A percentile compares a stretch with the other conserved stretches of the same genome.
These are phyloP conservation scores for Zalerion maritima DNA, from an alignment of 495 filamentous ascomycete species.

Conservation along the genomic window DNA sequence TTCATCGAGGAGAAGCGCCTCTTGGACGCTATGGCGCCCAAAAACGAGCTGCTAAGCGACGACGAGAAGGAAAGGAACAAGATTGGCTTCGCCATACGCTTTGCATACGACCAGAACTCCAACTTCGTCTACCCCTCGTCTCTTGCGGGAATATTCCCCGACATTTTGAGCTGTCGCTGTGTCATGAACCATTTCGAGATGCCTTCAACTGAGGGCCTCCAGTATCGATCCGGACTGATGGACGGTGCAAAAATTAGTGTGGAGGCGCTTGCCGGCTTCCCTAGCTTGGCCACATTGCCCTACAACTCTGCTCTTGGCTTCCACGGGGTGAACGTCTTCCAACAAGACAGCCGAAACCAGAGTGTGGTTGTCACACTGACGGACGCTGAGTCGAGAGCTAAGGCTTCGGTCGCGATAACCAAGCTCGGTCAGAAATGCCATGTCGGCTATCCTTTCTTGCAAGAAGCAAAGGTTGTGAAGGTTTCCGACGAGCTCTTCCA, in stretches of 20 bases:
- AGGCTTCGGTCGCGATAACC: conserved; percentile 52
- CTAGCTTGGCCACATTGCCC: conserved; percentile 69
- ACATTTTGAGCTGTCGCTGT: conserved; percentile 74
- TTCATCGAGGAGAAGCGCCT: conserved; percentile 90
- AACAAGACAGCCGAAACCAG: conserved; percentile 90
- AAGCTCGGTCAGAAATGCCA: conserved; percentile 76
- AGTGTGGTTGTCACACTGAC: conserved; percentile 83
- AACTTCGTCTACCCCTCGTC: conserved; percentile 76
- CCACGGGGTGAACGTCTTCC: conserved; percentile 92
- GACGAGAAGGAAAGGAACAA: conserved; percentile 71
- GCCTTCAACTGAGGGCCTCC: conserved; percentile 78
- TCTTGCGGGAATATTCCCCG: conserved; percentile 79
- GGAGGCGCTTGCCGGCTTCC: conserved; percentile 80
- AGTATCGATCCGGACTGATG: conserved; percentile 71
- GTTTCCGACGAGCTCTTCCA: conserved; percentile 92
- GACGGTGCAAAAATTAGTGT: conserved; percentile 75
- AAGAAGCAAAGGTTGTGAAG: conserved; percentile 76
- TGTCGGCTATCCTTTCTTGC: conserved; percentile 90
- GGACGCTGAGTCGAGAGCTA: conserved; percentile 56
- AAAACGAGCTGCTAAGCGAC: conserved; percentile 57
- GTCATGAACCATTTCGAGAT: conserved; percentile 92
- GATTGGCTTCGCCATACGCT: conserved; percentile 86
- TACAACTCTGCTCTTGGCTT: conserved; percentile 68
- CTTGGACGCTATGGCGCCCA: conserved; percentile 69
- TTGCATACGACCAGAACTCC: conserved; percentile 63